Percentiles rank a stretch among this genome's conserved stretches.
phyloP scores from a whole-genome alignment of 345 rosid species.

The Eucalyptus tenuipes region DNA sequence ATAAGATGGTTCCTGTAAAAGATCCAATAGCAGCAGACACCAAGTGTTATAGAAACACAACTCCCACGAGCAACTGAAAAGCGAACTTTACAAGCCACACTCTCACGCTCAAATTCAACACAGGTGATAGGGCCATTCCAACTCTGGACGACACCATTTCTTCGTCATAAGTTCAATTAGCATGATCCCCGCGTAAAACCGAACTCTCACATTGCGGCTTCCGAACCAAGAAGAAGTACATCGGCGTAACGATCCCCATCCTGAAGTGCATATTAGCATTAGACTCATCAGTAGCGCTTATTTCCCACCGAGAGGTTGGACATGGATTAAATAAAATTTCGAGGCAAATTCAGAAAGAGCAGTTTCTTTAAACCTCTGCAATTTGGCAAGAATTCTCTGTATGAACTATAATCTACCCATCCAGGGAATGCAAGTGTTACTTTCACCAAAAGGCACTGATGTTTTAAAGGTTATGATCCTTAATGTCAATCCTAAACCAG shows the following conservation, averaged over 20 bases:
- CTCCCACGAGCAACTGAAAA: background rate
- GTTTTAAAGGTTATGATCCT: background rate
- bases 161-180: background rate
- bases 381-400: background rate
- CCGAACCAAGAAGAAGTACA: conserved; percentile 82
- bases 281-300: background rate
- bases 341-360: background rate
- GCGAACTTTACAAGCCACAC: background rate
- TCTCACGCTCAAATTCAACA: background rate
- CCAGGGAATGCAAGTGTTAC: background rate
- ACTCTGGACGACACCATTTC: background rate
- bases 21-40: background rate
- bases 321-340: background rate
- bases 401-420: background rate
- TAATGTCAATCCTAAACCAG: background rate
- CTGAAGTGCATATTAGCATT: conserved; percentile 14
- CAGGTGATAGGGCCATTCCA: background rate
- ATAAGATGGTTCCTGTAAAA: background rate
- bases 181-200: background rate
- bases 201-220: conserved; percentile 30
- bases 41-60: background rate
- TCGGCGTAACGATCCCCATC: conserved; percentile 88
- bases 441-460: background rate
- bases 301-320: background rate
- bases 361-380: background rate